A percentile compares a stretch with the other conserved stretches of the same genome.
These are phyloP conservation scores for Panaeolus cyanescens DNA, from an alignment of 768 basidiomycete genomes.

Conservation along the genomic window DNA sequence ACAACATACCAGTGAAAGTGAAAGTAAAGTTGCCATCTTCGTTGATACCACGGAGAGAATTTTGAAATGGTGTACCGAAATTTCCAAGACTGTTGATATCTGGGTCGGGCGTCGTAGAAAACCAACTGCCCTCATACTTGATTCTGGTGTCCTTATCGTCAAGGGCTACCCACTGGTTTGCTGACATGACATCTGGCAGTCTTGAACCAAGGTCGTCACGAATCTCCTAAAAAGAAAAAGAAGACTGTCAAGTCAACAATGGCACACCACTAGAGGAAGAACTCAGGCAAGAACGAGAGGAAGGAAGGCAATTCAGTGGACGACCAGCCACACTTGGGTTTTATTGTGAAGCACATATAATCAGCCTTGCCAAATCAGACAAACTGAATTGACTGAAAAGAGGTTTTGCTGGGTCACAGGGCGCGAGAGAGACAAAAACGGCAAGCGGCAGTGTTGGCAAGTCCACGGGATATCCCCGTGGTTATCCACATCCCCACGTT, in stretches of 20 bases:
- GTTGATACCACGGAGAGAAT: conserved; percentile 31
- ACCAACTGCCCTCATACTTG: neutral
- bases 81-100: conserved; percentile 25
- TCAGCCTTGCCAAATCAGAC: neutral
- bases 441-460: neutral
- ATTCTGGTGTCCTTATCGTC: neutral
- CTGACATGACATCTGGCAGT: neutral
- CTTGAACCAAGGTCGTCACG: neutral
- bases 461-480: too few relatives aligned
- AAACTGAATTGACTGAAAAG: neutral
- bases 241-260: neutral
- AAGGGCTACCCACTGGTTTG: neutral
- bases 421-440: neutral
- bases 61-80: conserved; percentile 30
- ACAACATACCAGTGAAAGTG: conserved; percentile 23
- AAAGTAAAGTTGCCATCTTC: conserved; percentile 24
- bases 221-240: neutral
- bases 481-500: too few relatives aligned
- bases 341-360: too few relatives aligned
- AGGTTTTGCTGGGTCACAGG: neutral
- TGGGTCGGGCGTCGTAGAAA: neutral
- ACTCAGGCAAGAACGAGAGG: neutral
- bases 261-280: neutral
- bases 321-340: neutral
- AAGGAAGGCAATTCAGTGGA: neutral